Base-by-base conservation (phyloP, 1,139 yeast genomes). In the Suhomyces yuchorum region DNA sequence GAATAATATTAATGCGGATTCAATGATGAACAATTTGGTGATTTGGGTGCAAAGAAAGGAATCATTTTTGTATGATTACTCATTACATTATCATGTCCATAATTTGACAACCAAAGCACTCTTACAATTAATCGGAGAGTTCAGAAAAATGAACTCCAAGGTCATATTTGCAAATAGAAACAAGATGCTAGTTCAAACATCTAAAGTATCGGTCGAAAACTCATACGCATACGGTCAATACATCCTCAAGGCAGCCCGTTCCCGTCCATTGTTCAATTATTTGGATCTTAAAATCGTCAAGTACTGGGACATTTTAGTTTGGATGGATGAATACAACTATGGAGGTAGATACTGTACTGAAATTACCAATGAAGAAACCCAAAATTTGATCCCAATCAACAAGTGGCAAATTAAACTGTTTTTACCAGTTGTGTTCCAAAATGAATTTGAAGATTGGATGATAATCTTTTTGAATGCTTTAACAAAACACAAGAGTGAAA, bases 151-250 rank as follows among this genome's bases (percentile, higher is more conserved):
- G 73, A 96, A 96, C 19, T 84, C 96, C 0, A 73, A 77, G 26
- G 83, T 91, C 12, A 81, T 93, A 2, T 88, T 80, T 73, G 97
- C 97, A 2, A 87, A 86, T 60, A 80, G 95, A 58, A 87, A 85
- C 58, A 85, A 86, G 53, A 67, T 92, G 42, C 68, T 93, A 32
- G 65, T 95, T 43, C 83, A 82, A 59, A 92, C 99, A 0, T 71
- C 82, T 17, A 93, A 93, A 63, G 74, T 80, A 2, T 80, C 87
- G 0, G 95, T 93, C 24, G 97, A 87, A 52, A 90, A 87, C 58
- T 90, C 97, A 1, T 90, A 88, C 65, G 96, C 98, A 0, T 92
- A 87, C 64, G 95, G 97, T n/a, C 91, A 89, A 56, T 91, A 91
- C 61, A 74, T 91, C 42, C 77, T 89, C 40, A 87, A 88, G 55